Percentiles rank a stretch among this genome's conserved stretches.
These are phyloP conservation scores for Echeveria elegans DNA, from an alignment of 164 flowering plant genomes.

Conservation along the genomic window DNA sequence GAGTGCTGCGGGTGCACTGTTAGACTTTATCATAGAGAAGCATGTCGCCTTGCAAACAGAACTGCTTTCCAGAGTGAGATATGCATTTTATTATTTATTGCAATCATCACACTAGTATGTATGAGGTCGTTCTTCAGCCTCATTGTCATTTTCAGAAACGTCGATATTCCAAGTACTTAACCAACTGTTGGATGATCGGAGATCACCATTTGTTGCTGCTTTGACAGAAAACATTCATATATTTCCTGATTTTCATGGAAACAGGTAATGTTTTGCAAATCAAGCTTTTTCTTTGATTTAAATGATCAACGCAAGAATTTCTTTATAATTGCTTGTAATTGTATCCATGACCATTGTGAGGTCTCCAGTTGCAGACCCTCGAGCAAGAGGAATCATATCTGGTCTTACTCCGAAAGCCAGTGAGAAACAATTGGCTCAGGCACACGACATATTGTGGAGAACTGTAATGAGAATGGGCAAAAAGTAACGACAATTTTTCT, in stretches of 20 bases:
- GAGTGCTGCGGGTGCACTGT: constrained; percentile 90
- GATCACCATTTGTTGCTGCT: constrained; percentile 73
- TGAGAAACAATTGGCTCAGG: constrained; percentile 91
- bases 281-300: background rate
- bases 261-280: constrained; percentile 37
- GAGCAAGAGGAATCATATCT: constrained; percentile 66
- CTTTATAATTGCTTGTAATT: background rate
- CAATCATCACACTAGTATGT: background rate
- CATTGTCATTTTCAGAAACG: constrained; percentile 30
- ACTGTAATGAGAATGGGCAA: constrained; percentile 92
- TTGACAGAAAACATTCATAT: constrained; percentile 75
- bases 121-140: constrained; percentile 1
- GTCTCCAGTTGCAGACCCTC: constrained; percentile 94
- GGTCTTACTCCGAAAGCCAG: constrained; percentile 84
- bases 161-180: constrained; percentile 67
- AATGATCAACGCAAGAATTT: background rate
- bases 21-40: constrained; percentile 56
- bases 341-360: constrained; percentile 27
- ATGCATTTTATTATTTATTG: background rate
- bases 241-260: constrained; percentile 96
- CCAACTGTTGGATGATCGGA: constrained; percentile 44
- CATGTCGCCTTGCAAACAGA: constrained; percentile 77
- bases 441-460: constrained; percentile 95
- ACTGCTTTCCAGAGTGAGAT: constrained; percentile 78
- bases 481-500: no score